Conservation (phyloP, 805 yeast species). For the Pichia paraexigua region DNA sequence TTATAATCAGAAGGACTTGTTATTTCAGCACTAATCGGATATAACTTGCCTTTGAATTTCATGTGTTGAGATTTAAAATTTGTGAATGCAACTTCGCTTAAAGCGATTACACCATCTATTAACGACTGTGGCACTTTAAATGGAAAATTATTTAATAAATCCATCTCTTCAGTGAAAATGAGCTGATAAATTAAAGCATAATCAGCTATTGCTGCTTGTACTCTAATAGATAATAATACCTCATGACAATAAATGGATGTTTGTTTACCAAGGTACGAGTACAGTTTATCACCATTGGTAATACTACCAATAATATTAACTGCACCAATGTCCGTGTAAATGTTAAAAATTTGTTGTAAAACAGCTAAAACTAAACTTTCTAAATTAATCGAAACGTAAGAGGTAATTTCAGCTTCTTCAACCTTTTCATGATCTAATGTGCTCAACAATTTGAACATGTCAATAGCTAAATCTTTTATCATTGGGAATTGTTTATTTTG, state of each 20-base stretch:
- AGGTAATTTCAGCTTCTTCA: constrained; percentile 13
- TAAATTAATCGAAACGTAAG: constrained; percentile 20
- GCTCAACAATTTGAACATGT: constrained; percentile 20
- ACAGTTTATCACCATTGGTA: constrained; percentile 30
- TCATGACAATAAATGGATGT: constrained; percentile 22
- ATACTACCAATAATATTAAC: constrained; percentile 27
- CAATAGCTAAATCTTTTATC: constrained; percentile 23
- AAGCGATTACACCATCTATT: constrained; percentile 37
- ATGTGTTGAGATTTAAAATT: constrained; percentile 29
- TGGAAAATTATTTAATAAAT: constrained; percentile 14
- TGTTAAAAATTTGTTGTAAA: constrained; percentile 28
- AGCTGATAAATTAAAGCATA: constrained; percentile 33
- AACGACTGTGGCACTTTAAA: constrained; percentile 31
- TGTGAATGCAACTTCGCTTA: constrained; percentile 36
- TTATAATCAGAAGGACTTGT: constrained; percentile 35
- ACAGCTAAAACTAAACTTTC: constrained; percentile 20
- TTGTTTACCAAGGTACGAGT: constrained; percentile 28
- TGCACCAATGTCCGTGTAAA: constrained; percentile 37
- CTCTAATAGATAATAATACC: constrained; percentile 19
- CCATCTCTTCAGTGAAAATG: constrained; percentile 22
- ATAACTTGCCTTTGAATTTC: constrained; percentile 30
- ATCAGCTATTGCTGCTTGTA: constrained; percentile 35
- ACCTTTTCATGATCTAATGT: constrained; percentile 13
- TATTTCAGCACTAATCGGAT: constrained; percentile 31
- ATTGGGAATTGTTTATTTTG: constrained; percentile 41